These are phyloP conservation scores for Torulaspora franciscae DNA, from an alignment of 805 yeast species.

Conservation along the genomic window DNA sequence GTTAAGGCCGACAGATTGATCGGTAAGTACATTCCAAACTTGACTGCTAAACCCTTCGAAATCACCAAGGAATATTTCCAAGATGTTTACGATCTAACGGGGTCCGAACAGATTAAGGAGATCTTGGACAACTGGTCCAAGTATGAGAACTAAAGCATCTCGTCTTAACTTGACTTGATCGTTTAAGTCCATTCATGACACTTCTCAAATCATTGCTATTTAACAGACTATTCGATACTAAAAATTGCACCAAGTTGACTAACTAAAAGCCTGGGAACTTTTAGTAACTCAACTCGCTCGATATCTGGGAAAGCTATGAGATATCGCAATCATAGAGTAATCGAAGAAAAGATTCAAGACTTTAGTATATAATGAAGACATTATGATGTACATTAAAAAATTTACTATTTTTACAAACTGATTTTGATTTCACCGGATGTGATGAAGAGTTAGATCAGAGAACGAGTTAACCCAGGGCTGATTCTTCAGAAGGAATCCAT, in stretches of 20 bases:
- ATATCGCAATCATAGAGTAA: neutral
- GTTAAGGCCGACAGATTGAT: slow-evolving; percentile 91
- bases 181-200: slow-evolving; percentile 1
- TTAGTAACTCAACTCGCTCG: neutral
- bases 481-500: slow-evolving; percentile 21
- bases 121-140: slow-evolving; percentile 94
- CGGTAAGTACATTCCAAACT: slow-evolving; percentile 95
- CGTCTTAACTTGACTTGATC: neutral
- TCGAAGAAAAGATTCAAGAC: neutral
- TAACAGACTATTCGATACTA: slow-evolving; percentile 2
- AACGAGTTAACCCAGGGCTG: slow-evolving; percentile 48
- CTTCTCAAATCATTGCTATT: slow-evolving; percentile 2
- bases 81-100: slow-evolving; percentile 88
- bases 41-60: slow-evolving; percentile 96
- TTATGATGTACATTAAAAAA: neutral
- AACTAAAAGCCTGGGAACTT: slow-evolving; percentile 11
- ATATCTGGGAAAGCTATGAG: slow-evolving; percentile 11
- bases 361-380: neutral
- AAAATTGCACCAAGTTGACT: neutral
- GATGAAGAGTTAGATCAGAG: slow-evolving; percentile 48
- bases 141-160: slow-evolving; percentile 42
- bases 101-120: slow-evolving; percentile 82
- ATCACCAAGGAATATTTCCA: slow-evolving; percentile 95
- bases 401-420: neutral
- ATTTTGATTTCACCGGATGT: slow-evolving; percentile 14